Conservation (phyloP, 495 filamentous ascomycete genomes). For the Elasticomyces elasticus region DNA sequence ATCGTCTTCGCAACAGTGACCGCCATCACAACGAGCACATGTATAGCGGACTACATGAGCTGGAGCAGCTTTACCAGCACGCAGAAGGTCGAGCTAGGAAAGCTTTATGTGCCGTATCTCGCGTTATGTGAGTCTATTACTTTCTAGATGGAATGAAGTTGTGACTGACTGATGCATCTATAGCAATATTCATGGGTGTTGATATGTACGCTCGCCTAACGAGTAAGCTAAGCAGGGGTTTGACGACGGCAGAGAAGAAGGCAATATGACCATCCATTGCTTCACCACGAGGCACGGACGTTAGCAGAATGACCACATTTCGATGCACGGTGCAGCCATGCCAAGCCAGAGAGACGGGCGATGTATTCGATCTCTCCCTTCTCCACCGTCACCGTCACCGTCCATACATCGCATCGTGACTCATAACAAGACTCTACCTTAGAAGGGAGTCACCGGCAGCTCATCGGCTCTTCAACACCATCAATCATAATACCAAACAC, state of each 20-base stretch:
- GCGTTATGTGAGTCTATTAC: constrained; percentile 51
- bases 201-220: constrained; percentile 45
- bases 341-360: too few species aligned
- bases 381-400: too few species aligned
- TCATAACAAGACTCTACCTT: too few species aligned
- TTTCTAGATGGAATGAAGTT: background rate
- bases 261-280: background rate
- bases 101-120: constrained; percentile 63
- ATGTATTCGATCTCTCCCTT: too few species aligned
- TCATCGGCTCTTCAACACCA: too few species aligned
- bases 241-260: constrained; percentile 6
- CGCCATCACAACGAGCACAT: constrained; percentile 61
- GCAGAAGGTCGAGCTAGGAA: constrained; percentile 48
- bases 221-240: background rate
- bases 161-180: background rate
- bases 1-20: constrained; percentile 61
- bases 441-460: too few species aligned
- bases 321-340: too few species aligned
- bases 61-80: constrained; percentile 28
- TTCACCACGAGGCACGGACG: background rate
- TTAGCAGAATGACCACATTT: too few species aligned
- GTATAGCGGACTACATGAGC: constrained; percentile 47
- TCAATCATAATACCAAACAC: too few species aligned
- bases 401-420: too few species aligned
- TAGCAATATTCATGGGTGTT: constrained; percentile 47